Conservation (phyloP, 768 basidiomycete genomes). For the Mrakia frigida region DNA sequence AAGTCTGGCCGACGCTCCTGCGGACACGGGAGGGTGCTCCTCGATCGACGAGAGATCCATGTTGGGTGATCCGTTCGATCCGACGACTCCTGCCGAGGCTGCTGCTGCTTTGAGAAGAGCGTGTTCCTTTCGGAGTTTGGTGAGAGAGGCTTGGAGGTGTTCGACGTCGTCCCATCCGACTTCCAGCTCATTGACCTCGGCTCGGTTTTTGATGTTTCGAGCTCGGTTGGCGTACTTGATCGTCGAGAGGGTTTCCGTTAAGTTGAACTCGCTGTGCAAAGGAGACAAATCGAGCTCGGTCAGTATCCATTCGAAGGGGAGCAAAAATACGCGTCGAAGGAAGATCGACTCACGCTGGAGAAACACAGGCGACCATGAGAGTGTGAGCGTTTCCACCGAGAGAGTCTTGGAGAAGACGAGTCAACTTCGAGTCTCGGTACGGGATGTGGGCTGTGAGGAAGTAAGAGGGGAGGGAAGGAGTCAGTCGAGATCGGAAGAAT, state of each 20-base stretch:
- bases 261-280: constrained; percentile 82
- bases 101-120: constrained; percentile 71
- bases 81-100: constrained; percentile 31
- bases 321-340: background rate
- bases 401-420: constrained; percentile 90
- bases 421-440: constrained; percentile 97
- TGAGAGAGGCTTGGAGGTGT: constrained; percentile 80
- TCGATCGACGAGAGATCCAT: constrained; percentile 17
- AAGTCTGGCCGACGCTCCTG: background rate
- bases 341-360: constrained; percentile 40
- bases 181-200: constrained; percentile 85
- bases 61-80: constrained; percentile 36
- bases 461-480: background rate
- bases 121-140: constrained; percentile 79
- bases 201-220: constrained; percentile 92
- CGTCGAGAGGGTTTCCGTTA: constrained; percentile 70
- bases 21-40: constrained; percentile 8
- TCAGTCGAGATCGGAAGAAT: background rate
- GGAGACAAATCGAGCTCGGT: background rate
- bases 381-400: constrained; percentile 96
- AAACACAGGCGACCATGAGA: constrained; percentile 97
- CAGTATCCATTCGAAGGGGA: background rate
- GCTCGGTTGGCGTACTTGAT: constrained; percentile 96
- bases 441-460: constrained; percentile 63
- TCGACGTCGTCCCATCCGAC: constrained; percentile 98